Evolutionary conservation across 2,329 filamentous ascomycete genomes (phyloP).

Genomic region (Dendryphion nanum): DNA sequence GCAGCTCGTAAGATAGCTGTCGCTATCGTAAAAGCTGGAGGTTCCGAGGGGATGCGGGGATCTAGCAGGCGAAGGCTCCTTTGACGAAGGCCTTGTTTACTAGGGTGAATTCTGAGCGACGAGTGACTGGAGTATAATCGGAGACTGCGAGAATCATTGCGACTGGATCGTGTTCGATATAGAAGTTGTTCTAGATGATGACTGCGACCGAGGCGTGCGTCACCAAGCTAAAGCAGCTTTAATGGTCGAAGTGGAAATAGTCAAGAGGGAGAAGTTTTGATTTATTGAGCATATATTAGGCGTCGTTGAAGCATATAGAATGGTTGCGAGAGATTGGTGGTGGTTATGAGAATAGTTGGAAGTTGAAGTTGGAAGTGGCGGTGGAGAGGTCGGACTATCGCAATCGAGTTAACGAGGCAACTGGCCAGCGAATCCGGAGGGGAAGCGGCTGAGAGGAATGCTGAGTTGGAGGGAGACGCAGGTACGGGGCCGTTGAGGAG

Average conservation of each 20-base stretch:
- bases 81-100: slow-evolving; percentile 41
- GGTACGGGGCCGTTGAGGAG: slow-evolving; percentile 12
- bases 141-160: slow-evolving; percentile 37
- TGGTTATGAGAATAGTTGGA: slow-evolving; percentile 9
- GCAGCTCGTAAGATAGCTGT: slow-evolving; percentile 34
- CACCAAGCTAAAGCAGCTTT: slow-evolving; percentile 18
- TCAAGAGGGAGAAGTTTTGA: slow-evolving; percentile 11
- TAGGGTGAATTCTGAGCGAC: slow-evolving; percentile 42
- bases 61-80: slow-evolving; percentile 40
- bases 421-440: slow-evolving; percentile 13
- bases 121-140: slow-evolving; percentile 41
- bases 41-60: slow-evolving; percentile 32
- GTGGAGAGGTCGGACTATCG: slow-evolving; percentile 21
- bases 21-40: slow-evolving; percentile 34
- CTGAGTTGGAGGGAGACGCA: slow-evolving; percentile 12
- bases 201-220: slow-evolving; percentile 21
- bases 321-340: slow-evolving; percentile 1
- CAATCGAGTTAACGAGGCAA: slow-evolving; percentile 30
- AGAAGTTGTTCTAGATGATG: slow-evolving; percentile 27
- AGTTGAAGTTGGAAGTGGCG: slow-evolving; percentile 14
- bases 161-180: slow-evolving; percentile 24
- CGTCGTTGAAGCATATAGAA: slow-evolving; percentile 16
- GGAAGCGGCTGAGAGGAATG: slow-evolving; percentile 5
- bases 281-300: slow-evolving; percentile 25
- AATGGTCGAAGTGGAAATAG: slow-evolving; percentile 10